Evolutionary conservation across 768 basidiomycete genomes (phyloP).

Genomic region (Trametes cingulata): DNA sequence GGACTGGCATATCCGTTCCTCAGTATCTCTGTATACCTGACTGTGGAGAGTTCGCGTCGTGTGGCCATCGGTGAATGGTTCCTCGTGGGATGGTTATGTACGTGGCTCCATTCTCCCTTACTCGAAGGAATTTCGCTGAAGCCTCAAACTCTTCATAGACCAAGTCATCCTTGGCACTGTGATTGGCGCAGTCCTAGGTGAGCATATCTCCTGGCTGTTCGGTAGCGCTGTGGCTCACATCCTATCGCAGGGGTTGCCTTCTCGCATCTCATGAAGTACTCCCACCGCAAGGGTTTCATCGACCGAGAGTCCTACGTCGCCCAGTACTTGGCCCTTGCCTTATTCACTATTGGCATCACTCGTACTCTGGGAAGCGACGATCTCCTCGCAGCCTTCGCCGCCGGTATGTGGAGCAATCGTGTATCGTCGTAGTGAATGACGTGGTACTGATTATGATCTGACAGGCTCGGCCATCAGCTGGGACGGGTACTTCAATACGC

Average conservation of each 20-base stretch:
- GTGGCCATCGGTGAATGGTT: conserved; percentile 84
- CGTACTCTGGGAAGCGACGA: conserved; percentile 85
- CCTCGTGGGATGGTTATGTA: conserved; percentile 81
- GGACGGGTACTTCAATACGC: conserved; percentile 82
- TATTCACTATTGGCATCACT: conserved; percentile 78
- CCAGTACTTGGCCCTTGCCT: conserved; percentile 73
- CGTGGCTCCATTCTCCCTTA: conserved; percentile 28
- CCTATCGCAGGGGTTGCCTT: conserved; percentile 56
- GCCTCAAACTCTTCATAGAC: conserved; percentile 46
- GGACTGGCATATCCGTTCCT: conserved; percentile 95
- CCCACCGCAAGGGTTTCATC: conserved; percentile 61
- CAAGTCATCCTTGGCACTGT: conserved; percentile 76
- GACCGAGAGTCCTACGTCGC: conserved; percentile 87
- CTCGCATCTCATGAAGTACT: conserved; percentile 70
- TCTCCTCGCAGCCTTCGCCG: conserved; percentile 85
- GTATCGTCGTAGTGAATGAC: conserved; percentile 38
- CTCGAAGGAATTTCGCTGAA: no score
- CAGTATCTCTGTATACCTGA: conserved; percentile 82
- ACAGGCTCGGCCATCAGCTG: conserved; percentile 87
- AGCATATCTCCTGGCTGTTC: background rate
- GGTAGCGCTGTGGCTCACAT: background rate
- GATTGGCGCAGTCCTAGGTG: conserved; percentile 61
- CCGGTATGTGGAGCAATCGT: conserved; percentile 45
- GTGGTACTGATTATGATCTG: background rate
- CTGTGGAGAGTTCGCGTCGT: conserved; percentile 60